A percentile compares a stretch with the other conserved stretches of the same genome.
phyloP scores from a whole-genome alignment of 768 basidiomycete species.

The Lentinula sp. region DNA sequence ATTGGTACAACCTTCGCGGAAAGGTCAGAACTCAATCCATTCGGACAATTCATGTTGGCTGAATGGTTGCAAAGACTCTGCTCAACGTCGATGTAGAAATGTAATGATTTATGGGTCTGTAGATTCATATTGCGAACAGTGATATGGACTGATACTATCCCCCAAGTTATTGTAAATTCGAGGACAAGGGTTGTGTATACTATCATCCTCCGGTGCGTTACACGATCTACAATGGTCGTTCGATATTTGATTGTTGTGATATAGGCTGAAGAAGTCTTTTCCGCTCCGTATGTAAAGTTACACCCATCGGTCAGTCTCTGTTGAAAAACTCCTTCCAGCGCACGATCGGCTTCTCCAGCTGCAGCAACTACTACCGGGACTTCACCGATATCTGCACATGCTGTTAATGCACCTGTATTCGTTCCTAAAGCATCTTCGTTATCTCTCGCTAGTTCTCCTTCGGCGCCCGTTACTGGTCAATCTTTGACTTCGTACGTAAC shows the following conservation, averaged over 20 bases:
- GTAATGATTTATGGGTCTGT: conserved; percentile 84
- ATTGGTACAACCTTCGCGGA: conserved; percentile 38
- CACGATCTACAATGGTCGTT: not conserved
- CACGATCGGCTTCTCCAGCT: conserved; percentile 39
- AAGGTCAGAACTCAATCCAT: conserved; percentile 39
- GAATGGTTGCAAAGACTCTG: conserved; percentile 41
- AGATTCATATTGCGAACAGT: not conserved
- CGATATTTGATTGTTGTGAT: not conserved
- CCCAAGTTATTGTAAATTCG: conserved; percentile 71
- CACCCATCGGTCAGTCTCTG: not conserved
- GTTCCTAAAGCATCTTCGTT: conserved; percentile 54
- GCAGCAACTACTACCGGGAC: conserved; percentile 11
- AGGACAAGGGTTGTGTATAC: conserved; percentile 83
- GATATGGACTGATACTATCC: conserved; percentile 1
- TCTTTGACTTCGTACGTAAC: conserved; percentile 14
- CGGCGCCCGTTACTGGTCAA: conserved; percentile 9
- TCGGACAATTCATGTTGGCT: conserved; percentile 7
- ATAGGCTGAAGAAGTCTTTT: conserved; percentile 18
- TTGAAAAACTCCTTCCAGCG: conserved; percentile 16
- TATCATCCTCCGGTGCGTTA: conserved; percentile 66
- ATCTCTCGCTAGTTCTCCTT: conserved; percentile 24
- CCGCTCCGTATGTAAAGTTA: conserved; percentile 22
- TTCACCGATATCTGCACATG: conserved; percentile 47
- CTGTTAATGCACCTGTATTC: conserved; percentile 81
- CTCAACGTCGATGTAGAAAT: conserved; percentile 83